Evolutionary conservation across 345 rosid species (phyloP), one percentile per base, ranked within the genome.

Genomic region (Lumnitzera littorea): DNA sequence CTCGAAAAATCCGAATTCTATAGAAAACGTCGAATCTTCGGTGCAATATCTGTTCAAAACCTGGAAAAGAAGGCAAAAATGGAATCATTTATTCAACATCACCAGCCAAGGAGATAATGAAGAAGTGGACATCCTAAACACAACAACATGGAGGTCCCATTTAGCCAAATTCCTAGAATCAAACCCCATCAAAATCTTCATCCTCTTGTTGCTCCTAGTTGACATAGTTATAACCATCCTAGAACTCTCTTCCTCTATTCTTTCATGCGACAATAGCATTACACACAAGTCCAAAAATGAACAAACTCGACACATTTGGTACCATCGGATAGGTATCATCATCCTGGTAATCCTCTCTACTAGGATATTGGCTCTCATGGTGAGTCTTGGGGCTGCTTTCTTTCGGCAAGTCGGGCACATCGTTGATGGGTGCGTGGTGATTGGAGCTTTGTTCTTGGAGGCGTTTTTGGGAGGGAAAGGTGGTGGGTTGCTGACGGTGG

Each of bases 401-500:
- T 80, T 80, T 29, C 54, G 63, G 64, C 69, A 67, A 50, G 90
- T 81, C 0, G 84, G 85, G 12, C 79, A 80, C 51, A 71, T 83
- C 0, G 61, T 90, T 5, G 95, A 90, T 54, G 88, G 82, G 11
- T 50, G 52, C 15, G 81, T 82, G 24, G 75, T 76, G 1, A 16
- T 73, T 11, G 78, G 80, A 53, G 95, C 90, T 8, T 46, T 85
- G 57, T 15, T 85, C 66, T 63, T 83, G 63, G 95, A 87, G 62
- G 74, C 73, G 0, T 58, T 67, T 46, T 24, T 85, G 68, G 87
- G 78, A 61, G 64, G 13, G 61, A 78, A 67, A 48, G 95, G 88
- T 48, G 84, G 86, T 11, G 92, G 91, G 12, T 74, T 87, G 77
- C 64, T 90, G 17, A 84, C 80, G 2, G 67, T 82, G 58, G 88